Base-by-base conservation (phyloP, 768 basidiomycete genomes). In the Lenzites betulinus region DNA sequence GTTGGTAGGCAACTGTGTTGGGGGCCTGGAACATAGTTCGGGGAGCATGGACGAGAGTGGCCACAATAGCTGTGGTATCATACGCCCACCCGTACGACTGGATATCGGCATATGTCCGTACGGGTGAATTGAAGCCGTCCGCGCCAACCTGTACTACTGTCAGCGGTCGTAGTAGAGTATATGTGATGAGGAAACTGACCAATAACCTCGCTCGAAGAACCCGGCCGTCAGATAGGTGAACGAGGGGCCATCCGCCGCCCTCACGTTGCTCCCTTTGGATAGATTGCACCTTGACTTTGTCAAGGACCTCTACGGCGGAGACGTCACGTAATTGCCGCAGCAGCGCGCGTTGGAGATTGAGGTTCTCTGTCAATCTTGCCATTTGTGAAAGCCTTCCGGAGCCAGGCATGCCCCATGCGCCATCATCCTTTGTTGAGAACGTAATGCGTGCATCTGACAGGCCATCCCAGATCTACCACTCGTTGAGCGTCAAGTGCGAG, bases 121-220 rank as follows among this genome's bases (percentile, higher is more conserved):
- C 97, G 12, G 95, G 95, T 0, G 95, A 98, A 69, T 94, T 95
- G 71, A 87, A 88, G 3, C 97, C 97, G 69, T 98, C 97, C 5
- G 97, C 96, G 18, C 97, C 96, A 35, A 98, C 85, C 92, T 93
- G 65, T 38, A 16, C 15, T 18, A 51, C 53, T n/a, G 23, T 8
- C 30, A 33, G 30, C 30, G 30, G 30, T 11, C 30, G 30, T 33
- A 11, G 30, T 33, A 33, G 30, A 33, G 30, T 33, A 33, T 33
- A 33, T 33, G 4, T 33, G 6, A 16, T 22, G 46, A n/a, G 28
- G 38, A 33, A 33, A 26, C 81, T 75, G 66, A 94, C 92, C 58
- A 97, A 77, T 36, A 97, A 77, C 64, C 92, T 79, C 20, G 93
- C 83, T 59, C 89, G 79, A 25, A 96, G 75, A 22, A 78, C 79